phyloP scores from a whole-genome alignment of 2,329 filamentous ascomycete species.

The Kalmusia sp. region DNA sequence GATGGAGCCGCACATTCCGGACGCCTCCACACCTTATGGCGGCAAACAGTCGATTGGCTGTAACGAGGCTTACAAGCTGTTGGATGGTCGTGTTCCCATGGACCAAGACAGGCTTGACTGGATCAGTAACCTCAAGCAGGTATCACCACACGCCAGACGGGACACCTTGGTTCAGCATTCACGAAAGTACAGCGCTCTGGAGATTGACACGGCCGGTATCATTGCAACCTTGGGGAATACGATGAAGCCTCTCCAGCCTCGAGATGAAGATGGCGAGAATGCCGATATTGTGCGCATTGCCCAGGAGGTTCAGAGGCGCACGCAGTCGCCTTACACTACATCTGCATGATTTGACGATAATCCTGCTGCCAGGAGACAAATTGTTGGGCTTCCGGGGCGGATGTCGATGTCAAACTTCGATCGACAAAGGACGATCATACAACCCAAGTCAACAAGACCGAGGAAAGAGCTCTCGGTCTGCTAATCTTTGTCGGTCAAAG shows the following conservation, averaged over 20 bases:
- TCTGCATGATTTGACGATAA: too few species aligned
- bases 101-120: conserved; percentile 40
- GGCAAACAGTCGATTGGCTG: conserved; percentile 38
- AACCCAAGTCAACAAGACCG: too few species aligned
- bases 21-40: conserved; percentile 18
- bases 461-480: too few species aligned
- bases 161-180: conserved; percentile 36
- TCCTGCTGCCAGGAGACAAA: too few species aligned
- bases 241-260: conserved; percentile 33
- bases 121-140: conserved; percentile 36
- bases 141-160: conserved; percentile 23
- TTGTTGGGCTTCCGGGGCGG: too few species aligned
- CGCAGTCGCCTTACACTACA: conserved; percentile 20
- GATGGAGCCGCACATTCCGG: conserved; percentile 36
- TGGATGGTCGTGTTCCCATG: conserved; percentile 41
- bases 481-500: too few species aligned
- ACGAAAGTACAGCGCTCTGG: conserved; percentile 44
- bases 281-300: conserved; percentile 37
- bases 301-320: conserved; percentile 32
- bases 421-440: too few species aligned
- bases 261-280: conserved; percentile 38
- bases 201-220: conserved; percentile 45
- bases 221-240: conserved; percentile 44
- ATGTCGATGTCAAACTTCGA: too few species aligned
- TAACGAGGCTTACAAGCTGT: conserved; percentile 42